A percentile compares a stretch with the other conserved stretches of the same genome.
Conservation (phyloP, 129 eudicot species). For the Kitagawia praeruptora region DNA sequence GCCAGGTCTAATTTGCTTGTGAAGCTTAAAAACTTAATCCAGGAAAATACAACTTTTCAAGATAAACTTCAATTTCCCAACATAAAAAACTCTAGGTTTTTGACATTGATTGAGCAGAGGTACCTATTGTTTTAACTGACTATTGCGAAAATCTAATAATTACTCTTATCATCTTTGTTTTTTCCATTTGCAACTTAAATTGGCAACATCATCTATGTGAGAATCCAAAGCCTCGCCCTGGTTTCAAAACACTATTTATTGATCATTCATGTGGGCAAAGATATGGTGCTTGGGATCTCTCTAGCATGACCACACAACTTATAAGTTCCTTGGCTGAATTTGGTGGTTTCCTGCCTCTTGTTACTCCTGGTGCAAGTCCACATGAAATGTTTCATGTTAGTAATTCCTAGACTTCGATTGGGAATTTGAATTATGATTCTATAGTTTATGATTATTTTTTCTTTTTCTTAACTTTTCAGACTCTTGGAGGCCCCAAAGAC, state of each 20-base stretch:
- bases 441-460: no score
- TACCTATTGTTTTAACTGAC: conserved; percentile 14
- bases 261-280: conserved; percentile 58
- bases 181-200: conserved; percentile 39
- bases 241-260: conserved; percentile 47
- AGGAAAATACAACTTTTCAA: conserved; percentile 41
- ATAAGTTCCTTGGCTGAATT: no score
- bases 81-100: conserved; percentile 45
- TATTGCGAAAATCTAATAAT: background rate
- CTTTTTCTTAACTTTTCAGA: no score
- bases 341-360: no score
- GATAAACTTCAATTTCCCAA: conserved; percentile 57
- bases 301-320: conserved; percentile 1
- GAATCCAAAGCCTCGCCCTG: conserved; percentile 50
- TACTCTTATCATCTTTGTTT: background rate
- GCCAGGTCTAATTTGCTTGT: conserved; percentile 42
- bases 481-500: no score
- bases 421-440: no score
- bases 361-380: no score
- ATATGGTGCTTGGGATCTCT: conserved; percentile 37
- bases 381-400: no score
- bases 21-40: conserved; percentile 44
- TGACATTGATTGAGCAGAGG: conserved; percentile 64
- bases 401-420: no score
- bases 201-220: conserved; percentile 71